A percentile compares a stretch with the other conserved stretches of the same genome.
Evolutionary conservation across 305 asterid genomes (phyloP).

Genomic region (Ajuga reptans): DNA sequence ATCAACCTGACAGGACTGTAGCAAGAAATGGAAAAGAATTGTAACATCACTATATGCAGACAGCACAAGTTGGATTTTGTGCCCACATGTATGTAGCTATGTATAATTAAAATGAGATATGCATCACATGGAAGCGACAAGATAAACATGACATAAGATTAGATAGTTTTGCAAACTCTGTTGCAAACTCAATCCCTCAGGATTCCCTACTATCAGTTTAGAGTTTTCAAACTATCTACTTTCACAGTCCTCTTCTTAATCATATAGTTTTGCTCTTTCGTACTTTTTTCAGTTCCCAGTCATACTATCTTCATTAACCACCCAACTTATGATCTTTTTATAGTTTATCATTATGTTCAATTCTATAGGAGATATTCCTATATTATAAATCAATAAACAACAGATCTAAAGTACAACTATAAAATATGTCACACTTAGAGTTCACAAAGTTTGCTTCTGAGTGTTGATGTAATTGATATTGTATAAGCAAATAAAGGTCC

Average conservation of each 20-base stretch:
- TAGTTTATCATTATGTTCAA: not conserved
- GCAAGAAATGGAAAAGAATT: conserved; percentile 13
- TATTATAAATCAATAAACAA: not conserved
- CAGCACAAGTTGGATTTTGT: not conserved
- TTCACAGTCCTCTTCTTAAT: not conserved
- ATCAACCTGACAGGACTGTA: conserved; percentile 97
- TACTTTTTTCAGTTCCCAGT: not conserved
- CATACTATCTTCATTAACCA: not conserved
- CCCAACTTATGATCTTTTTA: not conserved
- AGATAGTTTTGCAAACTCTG: not conserved
- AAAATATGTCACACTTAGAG: not conserved
- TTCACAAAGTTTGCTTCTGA: not conserved
- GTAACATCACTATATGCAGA: not conserved
- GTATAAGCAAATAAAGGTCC: not conserved
- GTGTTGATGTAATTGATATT: not conserved
- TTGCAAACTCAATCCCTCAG: not conserved
- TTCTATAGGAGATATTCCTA: not conserved
- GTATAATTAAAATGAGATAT: not conserved
- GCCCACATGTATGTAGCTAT: not conserved
- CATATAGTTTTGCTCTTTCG: not conserved
- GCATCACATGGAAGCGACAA: not conserved
- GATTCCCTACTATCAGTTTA: not conserved
- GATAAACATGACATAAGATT: not conserved
- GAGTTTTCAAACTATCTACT: not conserved
- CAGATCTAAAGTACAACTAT: not conserved